These are phyloP conservation scores for Cucumis sativus DNA, from an alignment of 306 rosid species.

Conservation along the genomic window DNA sequence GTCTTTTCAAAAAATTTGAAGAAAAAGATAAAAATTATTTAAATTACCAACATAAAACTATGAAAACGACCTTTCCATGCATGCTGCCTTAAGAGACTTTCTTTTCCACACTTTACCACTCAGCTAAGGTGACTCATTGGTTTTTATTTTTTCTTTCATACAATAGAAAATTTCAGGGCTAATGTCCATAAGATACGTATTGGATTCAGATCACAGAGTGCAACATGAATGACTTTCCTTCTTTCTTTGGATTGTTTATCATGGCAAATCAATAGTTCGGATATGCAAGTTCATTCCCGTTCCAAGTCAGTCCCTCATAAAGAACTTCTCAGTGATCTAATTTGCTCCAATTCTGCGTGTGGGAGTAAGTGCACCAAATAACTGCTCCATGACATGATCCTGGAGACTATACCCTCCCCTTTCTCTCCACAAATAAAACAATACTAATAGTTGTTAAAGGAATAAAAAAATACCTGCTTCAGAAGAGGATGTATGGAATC, in stretches of 20 bases:
- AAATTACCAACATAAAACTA: not conserved
- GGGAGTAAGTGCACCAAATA: not conserved
- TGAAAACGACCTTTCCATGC: not conserved
- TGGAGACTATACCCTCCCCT: not conserved
- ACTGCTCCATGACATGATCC: not conserved
- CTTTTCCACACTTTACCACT: not conserved
- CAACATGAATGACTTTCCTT: not conserved
- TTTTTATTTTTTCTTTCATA: not conserved
- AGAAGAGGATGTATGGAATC: constrained; percentile 59
- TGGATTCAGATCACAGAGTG: not conserved
- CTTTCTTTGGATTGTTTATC: not conserved
- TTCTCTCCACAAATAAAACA: not conserved
- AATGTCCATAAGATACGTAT: not conserved
- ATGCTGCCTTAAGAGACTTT: not conserved
- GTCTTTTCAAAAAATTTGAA: not conserved
- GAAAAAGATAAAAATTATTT: not conserved
- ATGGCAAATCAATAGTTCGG: not conserved
- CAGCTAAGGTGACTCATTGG: not conserved
- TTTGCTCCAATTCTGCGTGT: not conserved
- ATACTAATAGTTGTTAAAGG: not conserved
- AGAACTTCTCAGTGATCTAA: not conserved
- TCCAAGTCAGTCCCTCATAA: not conserved
- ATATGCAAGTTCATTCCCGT: not conserved
- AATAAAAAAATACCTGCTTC: constrained; percentile 40
- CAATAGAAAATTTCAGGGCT: not conserved